These are phyloP conservation scores for Neopestalotiopsis rosae DNA, from an alignment of 2,329 filamentous ascomycete species.

Conservation along the genomic window DNA sequence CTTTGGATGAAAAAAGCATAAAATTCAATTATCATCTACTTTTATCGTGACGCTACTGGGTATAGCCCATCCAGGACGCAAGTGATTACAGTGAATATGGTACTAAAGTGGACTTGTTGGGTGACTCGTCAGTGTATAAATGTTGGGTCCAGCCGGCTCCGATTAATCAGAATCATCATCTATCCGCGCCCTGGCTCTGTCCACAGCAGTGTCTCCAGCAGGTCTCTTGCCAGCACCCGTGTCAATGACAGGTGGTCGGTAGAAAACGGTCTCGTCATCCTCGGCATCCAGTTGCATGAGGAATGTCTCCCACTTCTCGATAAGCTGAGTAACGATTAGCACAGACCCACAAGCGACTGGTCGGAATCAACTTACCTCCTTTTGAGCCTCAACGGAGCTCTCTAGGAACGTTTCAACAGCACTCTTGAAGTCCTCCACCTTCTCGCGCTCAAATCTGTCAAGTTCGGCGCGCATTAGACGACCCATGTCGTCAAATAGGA, in stretches of 20 bases:
- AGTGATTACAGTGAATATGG: slow-evolving; percentile 5
- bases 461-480: slow-evolving; percentile 88
- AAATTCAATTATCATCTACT: slow-evolving; percentile 1
- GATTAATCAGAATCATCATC: slow-evolving; percentile 64
- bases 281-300: slow-evolving; percentile 94
- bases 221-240: slow-evolving; percentile 46
- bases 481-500: slow-evolving; percentile 98
- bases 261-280: slow-evolving; percentile 77
- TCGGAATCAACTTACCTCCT: slow-evolving; percentile 73
- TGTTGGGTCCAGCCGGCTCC: not conserved
- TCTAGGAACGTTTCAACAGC: slow-evolving; percentile 97
- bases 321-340: slow-evolving; percentile 48
- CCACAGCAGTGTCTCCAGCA: slow-evolving; percentile 63
- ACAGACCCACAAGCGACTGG: slow-evolving; percentile 21
- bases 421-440: slow-evolving; percentile 98
- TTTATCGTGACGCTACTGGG: slow-evolving; percentile 8
- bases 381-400: slow-evolving; percentile 96
- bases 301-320: slow-evolving; percentile 98
- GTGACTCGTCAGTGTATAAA: not conserved
- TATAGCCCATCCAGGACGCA: slow-evolving; percentile 9
- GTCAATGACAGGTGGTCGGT: slow-evolving; percentile 66
- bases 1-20: slow-evolving; percentile 8
- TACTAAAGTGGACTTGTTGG: not conserved
- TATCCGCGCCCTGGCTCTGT: slow-evolving; percentile 63
- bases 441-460: slow-evolving; percentile 93